phyloP scores from a whole-genome alignment of 768 basidiomycete species.

The Kondoa subrosea region DNA sequence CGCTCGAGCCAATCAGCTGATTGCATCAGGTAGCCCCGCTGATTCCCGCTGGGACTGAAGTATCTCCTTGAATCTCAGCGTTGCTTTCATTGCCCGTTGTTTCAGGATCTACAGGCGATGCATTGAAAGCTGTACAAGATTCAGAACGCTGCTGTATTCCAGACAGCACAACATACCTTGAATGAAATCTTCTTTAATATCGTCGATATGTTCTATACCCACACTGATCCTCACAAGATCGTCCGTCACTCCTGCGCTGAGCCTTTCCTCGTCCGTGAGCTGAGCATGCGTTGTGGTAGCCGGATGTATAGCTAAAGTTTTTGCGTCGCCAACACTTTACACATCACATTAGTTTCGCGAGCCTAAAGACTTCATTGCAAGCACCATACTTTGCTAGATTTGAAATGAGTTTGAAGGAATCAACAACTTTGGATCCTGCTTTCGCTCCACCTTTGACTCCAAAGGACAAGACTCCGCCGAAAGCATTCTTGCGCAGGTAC shows the following conservation, averaged over 20 bases:
- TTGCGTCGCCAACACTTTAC: conserved; percentile 35
- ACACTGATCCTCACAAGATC: conserved; percentile 52
- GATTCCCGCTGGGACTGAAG: neutral
- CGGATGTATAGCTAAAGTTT: conserved; percentile 49
- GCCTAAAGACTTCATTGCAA: neutral
- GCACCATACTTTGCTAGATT: conserved; percentile 33
- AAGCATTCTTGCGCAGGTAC: conserved; percentile 28
- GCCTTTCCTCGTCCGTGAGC: conserved; percentile 45
- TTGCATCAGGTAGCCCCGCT: neutral
- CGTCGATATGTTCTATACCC: conserved; percentile 26
- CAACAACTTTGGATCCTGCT: conserved; percentile 40
- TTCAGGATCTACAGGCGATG: neutral
- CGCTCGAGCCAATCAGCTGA: no score
- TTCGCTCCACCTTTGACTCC: conserved; percentile 47
- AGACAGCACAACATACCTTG: no score
- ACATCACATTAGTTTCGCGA: neutral
- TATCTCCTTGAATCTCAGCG: neutral
- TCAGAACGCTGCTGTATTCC: no score
- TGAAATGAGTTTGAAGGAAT: conserved; percentile 52
- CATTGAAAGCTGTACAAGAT: neutral
- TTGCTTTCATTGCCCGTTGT: neutral
- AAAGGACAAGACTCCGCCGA: conserved; percentile 60
- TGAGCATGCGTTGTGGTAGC: conserved; percentile 56
- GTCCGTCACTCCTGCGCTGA: conserved; percentile 47
- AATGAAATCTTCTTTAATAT: conserved; percentile 30